Conservation (phyloP, 768 basidiomycete species). For the Lepiota subincarnata region DNA sequence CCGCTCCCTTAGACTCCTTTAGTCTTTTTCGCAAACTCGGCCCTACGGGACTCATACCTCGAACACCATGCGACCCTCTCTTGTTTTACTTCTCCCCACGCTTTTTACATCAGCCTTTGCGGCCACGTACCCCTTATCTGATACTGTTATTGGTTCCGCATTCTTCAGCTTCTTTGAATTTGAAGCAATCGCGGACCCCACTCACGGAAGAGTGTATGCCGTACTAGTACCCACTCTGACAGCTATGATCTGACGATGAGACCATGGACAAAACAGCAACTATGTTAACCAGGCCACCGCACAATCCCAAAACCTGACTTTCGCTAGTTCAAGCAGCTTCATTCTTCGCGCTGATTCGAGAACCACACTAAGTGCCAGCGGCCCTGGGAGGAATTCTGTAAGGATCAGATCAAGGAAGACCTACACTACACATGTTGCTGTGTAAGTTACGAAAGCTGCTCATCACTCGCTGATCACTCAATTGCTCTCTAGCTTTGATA, state of each 20-base stretch:
- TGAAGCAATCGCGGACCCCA: constrained; percentile 51
- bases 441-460: constrained; percentile 31
- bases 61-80: neutral
- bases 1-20: neutral
- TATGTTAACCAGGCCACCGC: constrained; percentile 40
- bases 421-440: constrained; percentile 49
- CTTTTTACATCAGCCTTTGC: neutral
- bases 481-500: constrained; percentile 25
- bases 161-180: constrained; percentile 49
- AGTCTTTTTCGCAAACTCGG: neutral
- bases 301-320: constrained; percentile 47
- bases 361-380: constrained; percentile 39
- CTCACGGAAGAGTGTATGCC: constrained; percentile 58
- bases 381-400: constrained; percentile 52
- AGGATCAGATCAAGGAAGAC: constrained; percentile 47
- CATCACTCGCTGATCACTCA: neutral
- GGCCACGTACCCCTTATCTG: constrained; percentile 33
- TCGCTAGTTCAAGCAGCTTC: constrained; percentile 40
- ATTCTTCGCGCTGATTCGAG: constrained; percentile 49
- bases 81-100: neutral
- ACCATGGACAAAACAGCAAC: constrained; percentile 23
- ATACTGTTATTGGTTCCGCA: constrained; percentile 37
- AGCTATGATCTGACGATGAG: neutral
- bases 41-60: neutral
- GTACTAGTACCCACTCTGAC: neutral